Percentiles rank a stretch among this genome's conserved stretches.
Evolutionary conservation across 345 rosid species (phyloP).

Genomic region (Excoecaria cochinchinensis): DNA sequence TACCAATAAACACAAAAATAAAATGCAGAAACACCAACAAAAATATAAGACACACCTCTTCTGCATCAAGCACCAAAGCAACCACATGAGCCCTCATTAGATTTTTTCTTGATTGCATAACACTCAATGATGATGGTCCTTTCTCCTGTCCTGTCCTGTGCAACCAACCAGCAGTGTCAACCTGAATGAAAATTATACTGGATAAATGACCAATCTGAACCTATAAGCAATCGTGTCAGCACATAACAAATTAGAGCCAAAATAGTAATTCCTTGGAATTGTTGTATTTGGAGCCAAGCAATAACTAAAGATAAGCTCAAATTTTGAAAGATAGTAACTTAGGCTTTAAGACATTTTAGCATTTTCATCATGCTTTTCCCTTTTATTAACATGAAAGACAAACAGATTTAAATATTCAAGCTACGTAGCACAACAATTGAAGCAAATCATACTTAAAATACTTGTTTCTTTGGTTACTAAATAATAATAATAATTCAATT

Average conservation of each 20-base stretch:
- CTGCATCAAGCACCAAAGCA: conserved; percentile 94
- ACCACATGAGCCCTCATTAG: conserved; percentile 92
- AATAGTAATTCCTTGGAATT: background rate
- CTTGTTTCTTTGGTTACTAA: too few relatives aligned
- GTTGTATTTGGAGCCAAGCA: background rate
- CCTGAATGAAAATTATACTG: conserved; percentile 38
- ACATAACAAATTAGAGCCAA: background rate
- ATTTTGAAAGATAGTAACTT: too few relatives aligned
- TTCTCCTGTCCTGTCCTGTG: conserved; percentile 79
- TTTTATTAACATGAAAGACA: too few relatives aligned
- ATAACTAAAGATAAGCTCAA: too few relatives aligned
- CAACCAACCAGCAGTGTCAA: conserved; percentile 98
- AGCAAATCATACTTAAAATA: too few relatives aligned
- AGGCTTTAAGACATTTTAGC: too few relatives aligned
- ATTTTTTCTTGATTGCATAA: conserved; percentile 92
- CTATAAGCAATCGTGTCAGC: background rate
- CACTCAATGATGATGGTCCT: conserved; percentile 88
- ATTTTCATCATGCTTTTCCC: too few relatives aligned
- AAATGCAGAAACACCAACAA: background rate
- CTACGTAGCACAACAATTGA: too few relatives aligned
- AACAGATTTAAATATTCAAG: too few relatives aligned
- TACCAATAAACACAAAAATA: background rate
- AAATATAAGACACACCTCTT: conserved; percentile 57
- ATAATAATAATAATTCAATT: too few relatives aligned
- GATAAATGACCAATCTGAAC: background rate